These are phyloP conservation scores for Kandelia obovata DNA, from an alignment of 345 rosid genomes.

Conservation along the genomic window DNA sequence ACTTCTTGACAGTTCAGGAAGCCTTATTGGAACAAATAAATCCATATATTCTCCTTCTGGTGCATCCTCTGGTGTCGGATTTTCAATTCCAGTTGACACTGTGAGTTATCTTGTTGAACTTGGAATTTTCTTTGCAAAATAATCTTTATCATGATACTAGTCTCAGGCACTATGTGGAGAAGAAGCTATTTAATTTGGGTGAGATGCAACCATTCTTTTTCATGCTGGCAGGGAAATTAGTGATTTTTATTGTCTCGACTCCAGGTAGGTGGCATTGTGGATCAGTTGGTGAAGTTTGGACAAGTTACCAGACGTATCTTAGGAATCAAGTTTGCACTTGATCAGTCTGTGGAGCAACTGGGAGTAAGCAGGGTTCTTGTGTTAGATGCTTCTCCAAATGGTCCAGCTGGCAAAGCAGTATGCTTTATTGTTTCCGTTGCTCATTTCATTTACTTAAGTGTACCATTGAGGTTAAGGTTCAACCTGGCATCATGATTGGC, in stretches of 20 bases:
- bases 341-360: constrained; percentile 91
- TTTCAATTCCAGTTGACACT: constrained; percentile 95
- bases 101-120: constrained; percentile 42
- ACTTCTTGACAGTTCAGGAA: constrained; percentile 91
- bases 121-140: constrained; percentile 7
- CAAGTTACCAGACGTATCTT: constrained; percentile 88
- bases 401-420: constrained; percentile 98
- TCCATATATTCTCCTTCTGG: constrained; percentile 98
- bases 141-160: neutral
- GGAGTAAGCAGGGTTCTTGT: constrained; percentile 96
- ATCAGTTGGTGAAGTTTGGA: constrained; percentile 82
- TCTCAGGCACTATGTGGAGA: neutral
- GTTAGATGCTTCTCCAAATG: constrained; percentile 82
- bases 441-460: neutral
- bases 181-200: neutral
- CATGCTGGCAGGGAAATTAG: constrained; percentile 6
- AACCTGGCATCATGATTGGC: neutral
- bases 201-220: neutral
- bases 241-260: constrained; percentile 14
- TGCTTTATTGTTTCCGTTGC: constrained; percentile 16
- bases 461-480: neutral
- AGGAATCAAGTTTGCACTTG: constrained; percentile 95
- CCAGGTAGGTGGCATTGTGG: constrained; percentile 88
- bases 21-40: constrained; percentile 82
- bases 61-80: constrained; percentile 97